phyloP scores from a whole-genome alignment of 371 early-diverging fungal genomes.

The Fennellomyces sp. region DNA sequence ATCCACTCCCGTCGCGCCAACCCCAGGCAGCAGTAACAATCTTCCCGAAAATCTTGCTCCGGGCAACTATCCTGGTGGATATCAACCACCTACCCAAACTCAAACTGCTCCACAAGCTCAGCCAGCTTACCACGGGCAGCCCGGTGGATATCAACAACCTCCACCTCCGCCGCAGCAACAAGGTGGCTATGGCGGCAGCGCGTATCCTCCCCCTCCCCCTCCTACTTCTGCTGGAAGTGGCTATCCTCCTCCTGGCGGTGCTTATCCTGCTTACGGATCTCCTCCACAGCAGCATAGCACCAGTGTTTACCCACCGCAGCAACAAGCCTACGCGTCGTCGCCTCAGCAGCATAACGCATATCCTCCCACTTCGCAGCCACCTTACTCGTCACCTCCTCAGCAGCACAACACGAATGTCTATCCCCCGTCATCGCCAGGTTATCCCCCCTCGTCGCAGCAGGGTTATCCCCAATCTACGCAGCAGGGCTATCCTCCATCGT shows the following conservation, averaged over 20 bases:
- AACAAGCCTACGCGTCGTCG: neutral
- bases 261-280: neutral
- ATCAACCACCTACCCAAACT: neutral
- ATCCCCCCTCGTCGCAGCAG: too few species aligned
- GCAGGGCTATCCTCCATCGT: neutral
- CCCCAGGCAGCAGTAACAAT: neutral
- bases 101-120: neutral
- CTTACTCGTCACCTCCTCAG: neutral
- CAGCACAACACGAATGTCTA: conserved; percentile 1
- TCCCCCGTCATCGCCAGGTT: neutral
- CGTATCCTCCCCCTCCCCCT: neutral
- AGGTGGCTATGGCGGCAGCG: neutral
- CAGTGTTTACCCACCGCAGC: neutral
- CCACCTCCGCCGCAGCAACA: neutral
- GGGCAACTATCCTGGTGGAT: neutral
- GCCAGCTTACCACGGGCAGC: neutral
- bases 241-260: neutral
- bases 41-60: neutral
- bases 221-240: neutral
- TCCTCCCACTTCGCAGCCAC: neutral
- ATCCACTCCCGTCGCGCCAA: neutral
- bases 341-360: neutral
- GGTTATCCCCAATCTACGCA: too few species aligned
- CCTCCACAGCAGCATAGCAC: neutral
- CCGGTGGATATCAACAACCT: neutral